Evolutionary conservation across 2,329 filamentous ascomycete genomes (phyloP).

Genomic region (Penicillium sp.): DNA sequence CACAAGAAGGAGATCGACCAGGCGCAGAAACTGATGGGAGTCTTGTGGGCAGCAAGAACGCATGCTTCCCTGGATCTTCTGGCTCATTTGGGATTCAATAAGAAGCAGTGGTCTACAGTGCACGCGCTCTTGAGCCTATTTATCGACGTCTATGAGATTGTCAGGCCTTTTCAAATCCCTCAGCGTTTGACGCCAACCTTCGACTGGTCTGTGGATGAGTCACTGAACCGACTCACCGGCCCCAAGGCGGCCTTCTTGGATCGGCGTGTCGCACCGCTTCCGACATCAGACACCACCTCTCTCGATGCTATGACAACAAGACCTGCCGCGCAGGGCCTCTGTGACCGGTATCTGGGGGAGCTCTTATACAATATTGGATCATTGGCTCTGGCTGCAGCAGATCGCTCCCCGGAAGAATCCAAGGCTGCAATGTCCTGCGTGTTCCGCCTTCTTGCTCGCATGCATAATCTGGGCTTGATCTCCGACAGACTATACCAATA

Average conservation of each 20-base stretch:
- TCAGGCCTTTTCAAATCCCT: constrained; percentile 17
- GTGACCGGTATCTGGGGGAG: constrained; percentile 31
- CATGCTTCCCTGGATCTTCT: constrained; percentile 34
- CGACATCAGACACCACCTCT: constrained; percentile 6
- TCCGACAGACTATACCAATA: constrained; percentile 44
- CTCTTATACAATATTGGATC: constrained; percentile 38
- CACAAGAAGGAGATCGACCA: constrained; percentile 20
- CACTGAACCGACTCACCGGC: constrained; percentile 32
- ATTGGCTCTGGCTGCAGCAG: constrained; percentile 42
- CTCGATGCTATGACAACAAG: constrained; percentile 24
- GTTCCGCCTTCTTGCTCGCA: constrained; percentile 41
- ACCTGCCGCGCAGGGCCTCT: constrained; percentile 23
- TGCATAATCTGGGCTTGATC: constrained; percentile 44
- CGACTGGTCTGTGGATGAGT: constrained; percentile 15
- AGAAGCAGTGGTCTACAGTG: constrained; percentile 40
- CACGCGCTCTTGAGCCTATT: constrained; percentile 36
- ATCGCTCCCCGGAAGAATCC: constrained; percentile 30
- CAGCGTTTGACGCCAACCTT: constrained; percentile 5
- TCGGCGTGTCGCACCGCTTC: constrained; percentile 2
- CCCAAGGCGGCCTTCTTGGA: neutral
- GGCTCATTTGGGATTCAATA: constrained; percentile 36
- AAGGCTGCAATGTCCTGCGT: constrained; percentile 43
- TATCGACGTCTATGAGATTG: constrained; percentile 34
- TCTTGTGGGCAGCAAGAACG: constrained; percentile 29
- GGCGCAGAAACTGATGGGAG: constrained; percentile 28